Evolutionary conservation across 306 rosid species (phyloP), one percentile per base, ranked within the genome.

Genomic region (Trichosanthes truncata): DNA sequence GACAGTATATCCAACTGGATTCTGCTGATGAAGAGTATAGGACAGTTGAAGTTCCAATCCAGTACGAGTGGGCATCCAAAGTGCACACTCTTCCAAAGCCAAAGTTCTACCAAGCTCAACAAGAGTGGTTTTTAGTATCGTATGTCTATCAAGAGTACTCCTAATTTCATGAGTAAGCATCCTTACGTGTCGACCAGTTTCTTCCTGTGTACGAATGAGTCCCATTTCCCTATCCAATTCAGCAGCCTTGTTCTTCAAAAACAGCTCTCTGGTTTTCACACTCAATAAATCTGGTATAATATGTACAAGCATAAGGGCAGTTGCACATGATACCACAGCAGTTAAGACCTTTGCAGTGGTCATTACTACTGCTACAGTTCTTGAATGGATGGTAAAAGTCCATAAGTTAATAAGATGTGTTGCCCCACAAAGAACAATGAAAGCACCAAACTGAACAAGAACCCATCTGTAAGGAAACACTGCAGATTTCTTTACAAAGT

Each of bases 361-460:
- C 82, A 80, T 80, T 33, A 80, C 82, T 52, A 68, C 56, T 31
- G 74, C 82, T 53, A 80, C 82, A 1, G 82, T 68, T 68, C 82
- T 80, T 0, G 82, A 49, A 80, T 80, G 82, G 55, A 53, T 69
- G 57, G 52, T 68, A 68, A 80, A 80, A 15, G 82, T 80, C 82
- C 82, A 80, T 55, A 80, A 53, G 82, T 80, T 80, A 21, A 80
- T 80, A 21, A 80, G 82, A 55, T 80, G 82, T 53, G 82, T 80
- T 14, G 82, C 82, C 45, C 82, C 82, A 68, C 82, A 80, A 31
- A 80, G 96, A 77, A 95, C 89, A 85, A 95, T 95, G 68, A 93
- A 95, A 77, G 99, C 97, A 72, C 99, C 99, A 80, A 95, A 93
- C 90, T 95, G 99, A 88, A 93, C 89, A 78, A 95, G 99, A 84